Evolutionary conservation across 1,139 yeast species (phyloP), one percentile per base, ranked within the genome.

Genomic region (Suhomyces guaymorum): DNA sequence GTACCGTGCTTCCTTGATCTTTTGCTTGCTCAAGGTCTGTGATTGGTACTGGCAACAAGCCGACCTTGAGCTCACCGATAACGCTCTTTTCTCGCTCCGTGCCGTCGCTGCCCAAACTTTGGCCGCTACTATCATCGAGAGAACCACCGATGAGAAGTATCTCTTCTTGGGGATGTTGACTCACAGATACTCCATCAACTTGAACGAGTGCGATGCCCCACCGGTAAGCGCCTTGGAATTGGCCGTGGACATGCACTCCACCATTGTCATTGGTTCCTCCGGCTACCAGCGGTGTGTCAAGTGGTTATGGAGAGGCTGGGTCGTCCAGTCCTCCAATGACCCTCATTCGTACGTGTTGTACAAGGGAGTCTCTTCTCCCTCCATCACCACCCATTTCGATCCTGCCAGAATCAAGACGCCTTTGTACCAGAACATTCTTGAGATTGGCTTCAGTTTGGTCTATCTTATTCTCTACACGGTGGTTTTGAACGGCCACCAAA

Each of bases 281-380:
- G 96, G 96, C 0, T 88, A 79, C 57, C 96, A 88, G 58, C 66
- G 95, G 39, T 86, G 96, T 63, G 75, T 86, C 52, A 80, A 82
- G 48, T 88, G 96, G 95, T 61, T 88, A 35, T 88, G 96, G 96
- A 67, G 90, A 41, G 96, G 96, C 14, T 87, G 96, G 95, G 84
- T 88, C 42, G 72, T 84, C 28, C 96, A 87, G 59, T 75, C 84
- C 24, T 75, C 78, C n/a, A 59, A 57, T 12, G 86, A 85, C 52
- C 88, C 94, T 7, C 74, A 78, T 22, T 74, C 78, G 14, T 88
- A 83, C 49, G 81, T 79, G 22, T 53, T 81, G 42, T 86, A 82
- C 56, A 72, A 71, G 38, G 80, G 79, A 2, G 75, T 79, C 13
- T 70, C 80, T 1, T 77, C 82, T 17, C 68, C 78, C 4, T 65